phyloP scores from a whole-genome alignment of 2,329 filamentous ascomycete genomes.

The Trichoderma sp. region DNA sequence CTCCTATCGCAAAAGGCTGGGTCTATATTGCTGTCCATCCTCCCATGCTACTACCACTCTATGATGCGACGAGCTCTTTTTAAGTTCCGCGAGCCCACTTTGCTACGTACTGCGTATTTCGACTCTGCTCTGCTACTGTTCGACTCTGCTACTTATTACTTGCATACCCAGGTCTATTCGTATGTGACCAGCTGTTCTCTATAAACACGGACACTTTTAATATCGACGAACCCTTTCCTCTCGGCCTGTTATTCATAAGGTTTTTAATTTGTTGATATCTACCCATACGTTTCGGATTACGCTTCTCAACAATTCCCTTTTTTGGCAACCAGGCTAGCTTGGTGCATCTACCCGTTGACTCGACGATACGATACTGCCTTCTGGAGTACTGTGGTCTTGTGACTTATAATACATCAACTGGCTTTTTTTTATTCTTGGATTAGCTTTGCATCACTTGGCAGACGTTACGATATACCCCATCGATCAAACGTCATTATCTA shows the following conservation, averaged over 20 bases:
- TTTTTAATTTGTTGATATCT: not conserved
- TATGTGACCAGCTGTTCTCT: not conserved
- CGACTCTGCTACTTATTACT: not conserved
- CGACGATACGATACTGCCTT: not conserved
- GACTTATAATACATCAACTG: not conserved
- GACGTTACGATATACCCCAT: not conserved
- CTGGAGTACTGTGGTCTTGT: not conserved
- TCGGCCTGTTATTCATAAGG: not conserved
- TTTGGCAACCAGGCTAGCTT: conserved; percentile 38
- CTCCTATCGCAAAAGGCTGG: conserved; percentile 19
- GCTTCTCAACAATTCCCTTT: conserved; percentile 42
- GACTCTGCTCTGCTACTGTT: not conserved
- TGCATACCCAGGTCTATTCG: not conserved
- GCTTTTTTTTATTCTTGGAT: not conserved
- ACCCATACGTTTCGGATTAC: not conserved
- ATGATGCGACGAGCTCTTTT: conserved; percentile 20
- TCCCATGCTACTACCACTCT: conserved; percentile 3
- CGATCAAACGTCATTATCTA: not conserved
- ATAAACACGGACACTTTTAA: not conserved
- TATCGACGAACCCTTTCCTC: not conserved
- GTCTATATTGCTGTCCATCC: conserved; percentile 21
- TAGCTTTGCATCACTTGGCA: not conserved
- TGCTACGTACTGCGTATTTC: not conserved
- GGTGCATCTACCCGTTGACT: conserved; percentile 37
- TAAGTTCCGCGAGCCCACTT: conserved; percentile 15